Evolutionary conservation across 768 basidiomycete genomes (phyloP).

Genomic region (Podaxis sp.): DNA sequence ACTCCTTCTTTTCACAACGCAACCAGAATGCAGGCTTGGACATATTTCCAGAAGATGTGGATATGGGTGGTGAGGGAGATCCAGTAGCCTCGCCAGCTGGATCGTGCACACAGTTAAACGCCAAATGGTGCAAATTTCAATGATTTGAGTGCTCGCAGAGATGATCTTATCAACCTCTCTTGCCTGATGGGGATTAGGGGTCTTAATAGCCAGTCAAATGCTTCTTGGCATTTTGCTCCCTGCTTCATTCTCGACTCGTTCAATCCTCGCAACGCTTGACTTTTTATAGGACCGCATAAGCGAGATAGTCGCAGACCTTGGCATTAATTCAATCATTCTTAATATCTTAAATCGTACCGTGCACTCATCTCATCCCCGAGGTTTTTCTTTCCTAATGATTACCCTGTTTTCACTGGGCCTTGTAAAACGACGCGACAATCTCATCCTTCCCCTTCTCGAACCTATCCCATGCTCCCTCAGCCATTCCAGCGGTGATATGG

Average conservation of each 20-base stretch:
- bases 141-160: neutral
- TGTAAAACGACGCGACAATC: slow-evolving; percentile 18
- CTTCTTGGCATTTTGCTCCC: neutral
- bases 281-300: neutral
- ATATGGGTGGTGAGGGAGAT: neutral
- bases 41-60: slow-evolving; percentile 30
- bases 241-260: neutral
- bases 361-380: too few relatives aligned
- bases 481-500: slow-evolving; percentile 22
- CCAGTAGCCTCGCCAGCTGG: neutral
- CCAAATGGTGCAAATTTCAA: neutral
- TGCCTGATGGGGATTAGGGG: neutral
- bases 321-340: too few relatives aligned
- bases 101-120: neutral
- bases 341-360: too few relatives aligned
- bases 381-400: too few relatives aligned
- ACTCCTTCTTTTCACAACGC: slow-evolving; percentile 94
- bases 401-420: neutral
- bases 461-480: slow-evolving; percentile 21
- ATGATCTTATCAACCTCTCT: slow-evolving; percentile 3
- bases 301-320: neutral
- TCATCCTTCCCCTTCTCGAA: slow-evolving; percentile 32
- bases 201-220: neutral
- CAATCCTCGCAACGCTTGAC: neutral
- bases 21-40: slow-evolving; percentile 73